Base-by-base conservation (phyloP, 257 asterid genomes). In the Scutellaria barbata region DNA sequence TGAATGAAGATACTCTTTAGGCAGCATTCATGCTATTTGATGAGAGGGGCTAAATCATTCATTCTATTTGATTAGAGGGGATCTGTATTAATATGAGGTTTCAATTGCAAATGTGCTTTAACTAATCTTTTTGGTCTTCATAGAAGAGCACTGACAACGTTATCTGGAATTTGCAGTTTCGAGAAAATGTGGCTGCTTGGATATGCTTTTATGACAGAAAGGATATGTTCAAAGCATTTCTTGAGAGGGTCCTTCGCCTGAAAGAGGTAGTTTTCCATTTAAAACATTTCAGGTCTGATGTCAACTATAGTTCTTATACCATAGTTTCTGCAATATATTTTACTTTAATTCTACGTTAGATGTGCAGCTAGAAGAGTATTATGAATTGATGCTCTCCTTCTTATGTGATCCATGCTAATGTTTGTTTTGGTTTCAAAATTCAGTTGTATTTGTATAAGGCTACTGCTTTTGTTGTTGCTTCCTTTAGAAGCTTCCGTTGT, bases 161-260 rank as follows among this genome's bases (percentile, higher is more conserved):
- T 8, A 40, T 63, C 60, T 81, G 75, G 47, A 74, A 57, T 71
- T 80, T 84, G 89, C 95, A 94, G 99, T 94, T 94, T 77, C 92
- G 99, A 76, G 99, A 94, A 85, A 94, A 91, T 69, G 96, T 94
- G 78, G 96, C 96, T 73, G 98, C 96, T 51, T 94, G 99, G 99
- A 80, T 82, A 69, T 94, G 98, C 85, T 94, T 94, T 80, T 83
- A 91, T 77, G 81, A 89, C 65, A 81, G 81, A 67, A 88, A 85
- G 78, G 96, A 89, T 70, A 79, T 78, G 89, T 91, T 94, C 81
- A 83, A 81, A 85, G 86, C 92, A 80, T 94, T 94, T 78, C 90
- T 91, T 62, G 98, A 91, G 76, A 89, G 93, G 84, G 96, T 94
- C 71, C 90, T 94, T 79, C 74, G 86, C 78, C 81, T 91, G 57